Base-by-base conservation (phyloP, 1,284 basidiomycete genomes). In the Bondarzewia mesenterica region DNA sequence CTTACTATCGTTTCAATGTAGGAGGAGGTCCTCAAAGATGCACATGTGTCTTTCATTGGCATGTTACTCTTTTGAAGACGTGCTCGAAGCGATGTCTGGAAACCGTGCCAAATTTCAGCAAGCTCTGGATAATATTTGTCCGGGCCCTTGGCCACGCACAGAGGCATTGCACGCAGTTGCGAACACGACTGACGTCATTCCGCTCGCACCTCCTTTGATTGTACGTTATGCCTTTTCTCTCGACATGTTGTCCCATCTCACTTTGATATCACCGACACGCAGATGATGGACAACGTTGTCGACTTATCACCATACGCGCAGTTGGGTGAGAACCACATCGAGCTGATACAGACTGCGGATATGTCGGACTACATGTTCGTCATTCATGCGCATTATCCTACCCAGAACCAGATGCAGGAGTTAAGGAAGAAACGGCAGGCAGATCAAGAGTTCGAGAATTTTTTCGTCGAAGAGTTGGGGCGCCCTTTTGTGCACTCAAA, bases 361-460 rank as follows among this genome's bases (percentile, higher is more conserved):
- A 36, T 38, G 44, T 37, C 44, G 4, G 35, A 36, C 15, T 46
- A 8, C 22, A 22, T 46, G 16, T 38, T 46, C 44, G 27, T 46
- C 44, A 27, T 46, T 15, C 20, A 35, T 10, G 44, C 44, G 29
- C 44, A 46, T n/a, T 32, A 46, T 14, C 44, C 44, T 15, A 23
- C 26, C 15, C 32, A 22, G 7, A 32, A 21, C 10, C 44, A 46
- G 36, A 32, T 46, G 10, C 23, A 26, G 12, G 42, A 43, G 42
- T 8, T 43, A 4, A 26, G 23, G 23, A 8, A 25, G 22, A n/a
- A 12, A 8, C 42, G 42, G 15, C 14, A 43, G 15, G 14, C 23
- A 16, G 42, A 43, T 15, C 8, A 10, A 12, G 42, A 14, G 23
- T 43, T 22, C 14, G 42, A 22, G 23, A 23, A 18, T 16, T 26